These are phyloP conservation scores for Imleria badia DNA, from an alignment of 768 basidiomycete genomes.

Conservation along the genomic window DNA sequence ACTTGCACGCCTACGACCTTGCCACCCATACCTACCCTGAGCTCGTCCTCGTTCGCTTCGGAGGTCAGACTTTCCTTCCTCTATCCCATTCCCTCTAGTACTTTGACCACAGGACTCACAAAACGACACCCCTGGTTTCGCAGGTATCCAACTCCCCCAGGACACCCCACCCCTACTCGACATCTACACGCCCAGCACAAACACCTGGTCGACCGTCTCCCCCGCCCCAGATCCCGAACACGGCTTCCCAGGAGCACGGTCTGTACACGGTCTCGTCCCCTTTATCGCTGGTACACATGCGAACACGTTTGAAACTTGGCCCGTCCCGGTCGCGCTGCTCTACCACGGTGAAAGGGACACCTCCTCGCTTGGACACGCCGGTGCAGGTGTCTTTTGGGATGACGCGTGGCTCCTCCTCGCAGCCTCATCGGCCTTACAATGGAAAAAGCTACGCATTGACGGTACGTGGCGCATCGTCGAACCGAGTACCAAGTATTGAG, in stretches of 20 bases:
- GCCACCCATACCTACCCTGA: slow-evolving; percentile 19
- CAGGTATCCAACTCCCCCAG: slow-evolving; percentile 36
- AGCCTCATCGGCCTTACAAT: slow-evolving; percentile 10
- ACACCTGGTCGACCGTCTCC: slow-evolving; percentile 24
- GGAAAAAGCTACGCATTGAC: slow-evolving; percentile 25
- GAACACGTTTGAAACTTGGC: neutral
- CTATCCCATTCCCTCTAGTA: fast-evolving
- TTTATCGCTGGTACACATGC: slow-evolving; percentile 4
- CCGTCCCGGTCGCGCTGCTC: slow-evolving; percentile 32
- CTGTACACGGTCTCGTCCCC: slow-evolving; percentile 36
- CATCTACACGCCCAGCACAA: slow-evolving; percentile 30
- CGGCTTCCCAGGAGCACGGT: slow-evolving; percentile 33
- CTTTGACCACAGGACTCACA: neutral
- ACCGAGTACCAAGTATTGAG: too few species aligned
- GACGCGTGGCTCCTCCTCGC: slow-evolving; percentile 39
- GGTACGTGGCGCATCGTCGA: neutral
- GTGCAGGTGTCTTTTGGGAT: slow-evolving; percentile 41
- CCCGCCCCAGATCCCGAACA: slow-evolving; percentile 28
- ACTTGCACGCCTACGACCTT: slow-evolving; percentile 37
- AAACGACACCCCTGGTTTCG: slow-evolving; percentile 30
- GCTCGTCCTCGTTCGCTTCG: slow-evolving; percentile 39
- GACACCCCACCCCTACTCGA: slow-evolving; percentile 29
- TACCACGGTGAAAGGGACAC: slow-evolving; percentile 39
- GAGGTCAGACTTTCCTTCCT: slow-evolving; percentile 19
- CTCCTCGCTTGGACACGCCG: slow-evolving; percentile 37